Conservation (phyloP, 75 land plant genomes). For the Cupressus sempervirens region DNA sequence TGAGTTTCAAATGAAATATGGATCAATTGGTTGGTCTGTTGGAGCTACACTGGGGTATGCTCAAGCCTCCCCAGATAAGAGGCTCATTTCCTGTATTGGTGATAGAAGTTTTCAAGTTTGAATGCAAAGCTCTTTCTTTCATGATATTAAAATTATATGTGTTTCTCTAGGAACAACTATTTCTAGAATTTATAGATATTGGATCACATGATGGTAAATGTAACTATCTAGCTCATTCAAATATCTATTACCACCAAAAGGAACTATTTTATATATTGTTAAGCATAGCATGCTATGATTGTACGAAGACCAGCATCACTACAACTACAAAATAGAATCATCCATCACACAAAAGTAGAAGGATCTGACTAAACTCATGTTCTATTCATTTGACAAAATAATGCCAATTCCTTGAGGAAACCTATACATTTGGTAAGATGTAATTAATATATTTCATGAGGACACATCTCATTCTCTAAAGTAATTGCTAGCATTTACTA, state of each 20-base stretch:
- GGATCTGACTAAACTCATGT: too few relatives aligned
- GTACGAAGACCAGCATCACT: too few relatives aligned
- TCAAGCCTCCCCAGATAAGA: slow-evolving; percentile 50
- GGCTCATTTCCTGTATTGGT: slow-evolving; percentile 81
- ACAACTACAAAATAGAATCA: too few relatives aligned
- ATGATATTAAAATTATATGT: not conserved
- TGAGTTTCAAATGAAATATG: slow-evolving; percentile 89
- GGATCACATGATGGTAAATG: not conserved
- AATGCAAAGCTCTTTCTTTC: not conserved
- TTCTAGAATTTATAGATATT: not conserved
- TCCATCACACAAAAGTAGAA: too few relatives aligned
- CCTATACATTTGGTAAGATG: too few relatives aligned
- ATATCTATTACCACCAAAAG: not conserved
- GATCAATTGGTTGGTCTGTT: too few relatives aligned
- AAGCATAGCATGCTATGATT: not conserved
- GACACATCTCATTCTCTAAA: too few relatives aligned
- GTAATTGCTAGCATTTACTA: too few relatives aligned
- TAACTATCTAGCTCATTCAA: not conserved
- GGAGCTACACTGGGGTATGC: slow-evolving; percentile 78
- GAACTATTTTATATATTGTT: not conserved
- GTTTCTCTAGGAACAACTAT: not conserved
- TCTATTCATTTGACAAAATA: too few relatives aligned
- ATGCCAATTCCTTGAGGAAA: too few relatives aligned
- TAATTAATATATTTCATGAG: too few relatives aligned
- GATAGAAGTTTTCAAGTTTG: slow-evolving; percentile 82